A percentile compares a stretch with the other conserved stretches of the same genome.
Evolutionary conservation across 768 basidiomycete genomes (phyloP).

Genomic region (Hebeloma cylindrosporum): DNA sequence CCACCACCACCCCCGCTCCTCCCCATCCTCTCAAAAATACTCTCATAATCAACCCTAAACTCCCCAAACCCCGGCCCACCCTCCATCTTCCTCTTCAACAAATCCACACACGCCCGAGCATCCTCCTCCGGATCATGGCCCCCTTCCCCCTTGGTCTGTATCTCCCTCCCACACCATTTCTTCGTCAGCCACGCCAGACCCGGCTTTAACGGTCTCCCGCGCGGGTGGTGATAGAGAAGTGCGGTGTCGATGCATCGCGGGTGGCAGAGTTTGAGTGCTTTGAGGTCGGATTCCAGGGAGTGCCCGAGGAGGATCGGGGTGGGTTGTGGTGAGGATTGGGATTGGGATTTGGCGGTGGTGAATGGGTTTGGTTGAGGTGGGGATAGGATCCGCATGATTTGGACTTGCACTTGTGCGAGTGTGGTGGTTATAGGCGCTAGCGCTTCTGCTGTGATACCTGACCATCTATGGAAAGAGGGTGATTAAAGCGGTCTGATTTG

Average conservation of each 20-base stretch:
- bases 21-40: constrained; percentile 83
- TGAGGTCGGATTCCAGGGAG: constrained; percentile 92
- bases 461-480: constrained; percentile 58
- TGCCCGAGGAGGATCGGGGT: constrained; percentile 89
- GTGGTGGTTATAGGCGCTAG: constrained; percentile 74
- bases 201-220: constrained; percentile 91
- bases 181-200: constrained; percentile 96
- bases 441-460: constrained; percentile 83
- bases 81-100: constrained; percentile 79
- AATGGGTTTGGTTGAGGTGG: constrained; percentile 26
- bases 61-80: constrained; percentile 82
- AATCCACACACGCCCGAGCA: constrained; percentile 82
- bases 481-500: neutral
- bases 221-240: constrained; percentile 86
- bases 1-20: no score
- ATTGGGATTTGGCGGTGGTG: no score
- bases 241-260: constrained; percentile 91
- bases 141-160: constrained; percentile 80
- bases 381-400: constrained; percentile 63
- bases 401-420: constrained; percentile 72
- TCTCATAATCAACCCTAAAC: constrained; percentile 81
- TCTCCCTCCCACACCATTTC: constrained; percentile 89
- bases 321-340: constrained; percentile 35
- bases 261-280: constrained; percentile 84
- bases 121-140: constrained; percentile 97